These are phyloP conservation scores for Phytophthora niederhauseri DNA, from an alignment of 352 stramenopile genomes.

Conservation along the genomic window DNA sequence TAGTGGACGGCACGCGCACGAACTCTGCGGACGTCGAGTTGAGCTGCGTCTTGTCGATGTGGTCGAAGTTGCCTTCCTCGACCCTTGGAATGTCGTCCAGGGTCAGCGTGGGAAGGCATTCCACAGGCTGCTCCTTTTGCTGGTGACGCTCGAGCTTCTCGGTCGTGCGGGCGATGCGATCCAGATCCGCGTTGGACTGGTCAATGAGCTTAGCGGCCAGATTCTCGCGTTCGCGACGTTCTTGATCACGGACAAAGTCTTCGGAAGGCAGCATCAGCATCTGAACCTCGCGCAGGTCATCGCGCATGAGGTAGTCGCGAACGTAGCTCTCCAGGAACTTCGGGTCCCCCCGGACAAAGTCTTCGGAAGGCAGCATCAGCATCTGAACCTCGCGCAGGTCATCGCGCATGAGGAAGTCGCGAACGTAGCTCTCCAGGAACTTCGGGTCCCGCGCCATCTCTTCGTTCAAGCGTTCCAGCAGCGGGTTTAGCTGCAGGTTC, in stretches of 20 bases:
- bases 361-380: slow-evolving; percentile 74
- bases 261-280: slow-evolving; percentile 80
- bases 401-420: slow-evolving; percentile 53
- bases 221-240: slow-evolving; percentile 50
- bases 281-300: slow-evolving; percentile 60
- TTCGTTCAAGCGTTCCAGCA: slow-evolving; percentile 57
- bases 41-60: slow-evolving; percentile 49
- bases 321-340: slow-evolving; percentile 79
- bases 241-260: slow-evolving; percentile 64
- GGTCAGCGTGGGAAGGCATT: slow-evolving; percentile 78
- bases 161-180: slow-evolving; percentile 52
- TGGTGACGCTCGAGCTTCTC: slow-evolving; percentile 68
- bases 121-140: slow-evolving; percentile 64
- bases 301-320: slow-evolving; percentile 51
- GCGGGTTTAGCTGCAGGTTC: slow-evolving; percentile 73
- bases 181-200: slow-evolving; percentile 58
- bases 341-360: slow-evolving; percentile 71
- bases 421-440: slow-evolving; percentile 72
- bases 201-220: slow-evolving; percentile 52
- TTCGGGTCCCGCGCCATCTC: slow-evolving; percentile 69
- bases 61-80: slow-evolving; percentile 56
- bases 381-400: slow-evolving; percentile 64
- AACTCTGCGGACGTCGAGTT: slow-evolving; percentile 51
- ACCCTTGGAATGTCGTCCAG: slow-evolving; percentile 66
- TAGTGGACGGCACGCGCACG: slow-evolving; percentile 75